phyloP scores from a whole-genome alignment of 2,329 filamentous ascomycete genomes.

The Trichophyton equinum region DNA sequence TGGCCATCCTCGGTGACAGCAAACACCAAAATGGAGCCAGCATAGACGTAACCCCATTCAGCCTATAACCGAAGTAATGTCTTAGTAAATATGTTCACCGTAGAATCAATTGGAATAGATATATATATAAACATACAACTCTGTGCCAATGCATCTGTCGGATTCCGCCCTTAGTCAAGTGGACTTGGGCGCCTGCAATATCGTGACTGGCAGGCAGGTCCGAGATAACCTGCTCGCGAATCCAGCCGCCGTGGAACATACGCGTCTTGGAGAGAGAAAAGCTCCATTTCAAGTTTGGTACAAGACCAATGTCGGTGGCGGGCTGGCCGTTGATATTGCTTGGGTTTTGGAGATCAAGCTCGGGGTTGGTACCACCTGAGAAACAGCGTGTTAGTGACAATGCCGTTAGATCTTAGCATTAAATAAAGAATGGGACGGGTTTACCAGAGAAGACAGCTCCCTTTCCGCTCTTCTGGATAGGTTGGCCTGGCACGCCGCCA shows the following conservation, averaged over 20 bases:
- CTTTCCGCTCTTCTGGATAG: conserved; percentile 43
- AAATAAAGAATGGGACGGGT: conserved; percentile 6
- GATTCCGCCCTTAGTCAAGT: conserved; percentile 53
- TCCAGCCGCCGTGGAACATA: conserved; percentile 53
- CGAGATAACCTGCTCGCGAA: conserved; percentile 52
- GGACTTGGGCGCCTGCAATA: conserved; percentile 56
- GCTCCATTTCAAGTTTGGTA: conserved; percentile 57
- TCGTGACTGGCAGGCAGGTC: conserved; percentile 54
- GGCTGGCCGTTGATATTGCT: conserved; percentile 49
- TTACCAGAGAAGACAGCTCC: conserved; percentile 47
- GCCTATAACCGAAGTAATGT: conserved; percentile 34
- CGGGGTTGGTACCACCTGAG: conserved; percentile 50
- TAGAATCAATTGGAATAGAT: background rate
- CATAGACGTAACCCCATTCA: conserved; percentile 54
- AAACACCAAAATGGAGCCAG: conserved; percentile 45
- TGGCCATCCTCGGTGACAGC: conserved; percentile 51
- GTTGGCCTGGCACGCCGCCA: conserved; percentile 41
- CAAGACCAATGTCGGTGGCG: conserved; percentile 48
- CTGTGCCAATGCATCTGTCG: conserved; percentile 56
- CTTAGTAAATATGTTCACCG: conserved; percentile 1
- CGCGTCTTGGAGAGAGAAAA: conserved; percentile 56
- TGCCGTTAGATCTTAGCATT: background rate
- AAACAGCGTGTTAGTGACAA: conserved; percentile 3
- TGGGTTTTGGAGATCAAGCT: conserved; percentile 50
- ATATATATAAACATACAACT: conserved; percentile 38